Base-by-base conservation (phyloP, 2,329 filamentous ascomycete genomes). In the Knoxdaviesia capensis region DNA sequence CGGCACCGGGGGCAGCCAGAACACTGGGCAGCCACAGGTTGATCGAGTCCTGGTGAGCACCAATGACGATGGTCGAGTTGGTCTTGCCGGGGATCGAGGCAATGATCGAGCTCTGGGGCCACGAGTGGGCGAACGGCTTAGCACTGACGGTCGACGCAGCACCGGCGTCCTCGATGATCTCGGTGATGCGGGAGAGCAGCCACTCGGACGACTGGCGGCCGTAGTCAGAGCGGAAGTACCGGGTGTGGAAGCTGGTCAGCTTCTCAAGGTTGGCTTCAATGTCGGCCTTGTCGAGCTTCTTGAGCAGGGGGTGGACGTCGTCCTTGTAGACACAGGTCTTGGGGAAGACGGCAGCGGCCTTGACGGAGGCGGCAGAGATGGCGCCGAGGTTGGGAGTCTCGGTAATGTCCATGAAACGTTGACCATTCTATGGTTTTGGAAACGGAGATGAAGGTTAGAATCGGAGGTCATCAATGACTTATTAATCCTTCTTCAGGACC, bases 381-480 rank as follows among this genome's bases (percentile, higher is more conserved):
- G 43, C 31, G 10, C 47, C 47, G 47, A 81, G 69, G 40, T 80
- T 69, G 41, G 67, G 64, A 43, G 77, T 73, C 36, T 84, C 71
- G 46, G 90, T 94, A 53, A 96, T 87, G 61, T 96, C 88, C 70
- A 96, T 92, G 68, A 96, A 96, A 53, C 78, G 81, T 50, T 78
- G 69, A 52, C 86, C 86, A 55, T 82, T 70, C 84, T 92, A 31
- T 20, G 32, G 7, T 29, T 6, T 7, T 5, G 29, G 29, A 6
- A 20, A 36, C 20, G 20, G 20, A 20, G 20, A 20, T 20, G 3
- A 20, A 20, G 2, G 20, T 20, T 20, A 20, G 20, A 20, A 20
- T 3, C 20, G 20, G 20, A 20, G 20, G 20, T 20, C 20, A 20
- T 20, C 20, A 20, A 2, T 20, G 20, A 20, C 20, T 20, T 3